Evolutionary conservation across 495 filamentous ascomycete genomes (phyloP), one percentile per base, ranked within the genome.

Genomic region (Massariosphaeria phaeospora): DNA sequence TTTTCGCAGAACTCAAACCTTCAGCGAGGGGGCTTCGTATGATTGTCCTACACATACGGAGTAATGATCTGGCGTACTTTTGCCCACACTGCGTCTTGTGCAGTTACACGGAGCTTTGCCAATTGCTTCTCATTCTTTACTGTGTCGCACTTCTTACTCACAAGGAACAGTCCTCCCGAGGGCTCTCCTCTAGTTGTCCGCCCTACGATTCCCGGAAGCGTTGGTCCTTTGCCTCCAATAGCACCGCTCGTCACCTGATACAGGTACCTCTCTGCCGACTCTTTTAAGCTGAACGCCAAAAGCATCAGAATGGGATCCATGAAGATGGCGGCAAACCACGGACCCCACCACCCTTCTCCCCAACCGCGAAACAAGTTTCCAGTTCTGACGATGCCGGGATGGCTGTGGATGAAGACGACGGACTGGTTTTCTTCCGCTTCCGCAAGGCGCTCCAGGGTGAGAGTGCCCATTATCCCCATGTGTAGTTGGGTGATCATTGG

Each of bases 301-400:
- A 48, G 17, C 2, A 10, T 9, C 5, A 48, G 17, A 8, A 48
- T 2, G 4, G 45, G 45, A 6, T 48, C 45, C 5, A 48, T 21
- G 47, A 50, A 10, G 13, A 25, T 3, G 2, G 17, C 6, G 20
- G 21, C 31, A 3, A 50, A 13, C 33, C 31, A 50, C 4, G 13
- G 5, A n/a, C 17, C 21, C 17, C 31, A 24, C 1, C n/a, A 18
- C 5, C 25, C 21, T 23, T 4, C 2, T 11, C 18, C 20, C 36
- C 2, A 43, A 2, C 49, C 38, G 4, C 49, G 20, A 9, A 10
- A 30, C 13, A 52, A 1, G 18, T 52, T 52, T 5, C 49, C 71
- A n/a, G 71, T 74, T 43, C 57, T 64, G 27, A 73, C 71, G 39
- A 46, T 43, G 0, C 71, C 72, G 9, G 72, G 71, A 54, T 59